Conservation (phyloP, 1,284 basidiomycete genomes). For the Trichosporon sp. region DNA sequence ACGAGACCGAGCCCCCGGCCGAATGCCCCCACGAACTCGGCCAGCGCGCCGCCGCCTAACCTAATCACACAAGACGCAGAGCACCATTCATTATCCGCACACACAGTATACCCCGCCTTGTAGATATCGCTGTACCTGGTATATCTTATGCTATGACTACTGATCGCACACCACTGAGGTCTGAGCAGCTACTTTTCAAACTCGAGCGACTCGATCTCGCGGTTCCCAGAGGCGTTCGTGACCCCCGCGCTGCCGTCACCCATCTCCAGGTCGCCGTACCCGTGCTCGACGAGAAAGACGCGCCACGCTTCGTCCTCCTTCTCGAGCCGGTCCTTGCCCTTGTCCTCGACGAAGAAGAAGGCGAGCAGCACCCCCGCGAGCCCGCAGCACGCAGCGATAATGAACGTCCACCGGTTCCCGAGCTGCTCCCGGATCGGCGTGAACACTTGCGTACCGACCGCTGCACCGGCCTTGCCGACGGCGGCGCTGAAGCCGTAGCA, state of each 20-base stretch:
- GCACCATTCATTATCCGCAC: neutral
- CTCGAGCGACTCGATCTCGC: conserved; percentile 6
- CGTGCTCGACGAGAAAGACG: conserved; percentile 43
- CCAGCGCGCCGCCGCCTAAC: neutral
- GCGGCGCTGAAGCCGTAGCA: conserved; percentile 62
- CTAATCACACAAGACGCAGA: neutral
- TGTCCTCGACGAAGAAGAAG: conserved; percentile 47
- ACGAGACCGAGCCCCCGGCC: neutral
- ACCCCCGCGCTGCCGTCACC: conserved; percentile 38
- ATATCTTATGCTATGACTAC: conserved; percentile 4
- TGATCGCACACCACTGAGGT: neutral
- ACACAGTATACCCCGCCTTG: neutral
- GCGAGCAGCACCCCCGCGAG: conserved; percentile 39
- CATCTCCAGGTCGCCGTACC: conserved; percentile 29
- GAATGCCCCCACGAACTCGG: neutral
- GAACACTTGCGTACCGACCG: conserved; percentile 69
- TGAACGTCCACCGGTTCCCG: conserved; percentile 40
- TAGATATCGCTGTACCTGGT: conserved; percentile 4
- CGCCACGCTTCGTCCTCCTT: conserved; percentile 47
- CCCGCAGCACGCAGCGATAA: conserved; percentile 42
- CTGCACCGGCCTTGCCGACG: conserved; percentile 70
- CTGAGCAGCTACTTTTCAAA: neutral
- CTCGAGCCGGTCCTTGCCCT: conserved; percentile 43
- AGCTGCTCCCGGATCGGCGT: conserved; percentile 36
- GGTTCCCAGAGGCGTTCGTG: conserved; percentile 1